Evolutionary conservation across 192 early-diverging fungal species (phyloP).

Genomic region (Geranomyces michiganensis): DNA sequence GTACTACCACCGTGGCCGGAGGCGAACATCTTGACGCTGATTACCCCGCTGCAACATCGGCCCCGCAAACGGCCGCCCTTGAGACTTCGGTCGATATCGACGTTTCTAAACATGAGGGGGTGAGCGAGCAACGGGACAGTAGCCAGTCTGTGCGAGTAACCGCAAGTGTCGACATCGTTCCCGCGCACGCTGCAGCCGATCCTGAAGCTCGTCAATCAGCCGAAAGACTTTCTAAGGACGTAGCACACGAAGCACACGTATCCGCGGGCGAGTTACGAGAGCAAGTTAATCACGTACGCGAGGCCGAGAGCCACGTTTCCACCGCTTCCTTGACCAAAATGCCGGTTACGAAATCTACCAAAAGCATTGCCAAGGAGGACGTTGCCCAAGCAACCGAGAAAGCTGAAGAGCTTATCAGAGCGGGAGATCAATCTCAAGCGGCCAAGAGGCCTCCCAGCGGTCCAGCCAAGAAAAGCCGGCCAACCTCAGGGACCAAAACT

Average conservation of each 20-base stretch:
- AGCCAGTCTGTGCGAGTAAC: not conserved
- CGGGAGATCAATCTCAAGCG: not conserved
- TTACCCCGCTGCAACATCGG: too few relatives aligned
- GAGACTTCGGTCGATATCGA: slow-evolving; percentile 14
- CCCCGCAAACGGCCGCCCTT: not conserved
- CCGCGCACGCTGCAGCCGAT: slow-evolving; percentile 16
- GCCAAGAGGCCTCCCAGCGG: not conserved
- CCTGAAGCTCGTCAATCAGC: slow-evolving; percentile 1
- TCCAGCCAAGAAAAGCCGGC: not conserved
- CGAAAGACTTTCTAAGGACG: slow-evolving; percentile 8
- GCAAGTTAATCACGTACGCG: slow-evolving; percentile 3
- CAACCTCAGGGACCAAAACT: not conserved
- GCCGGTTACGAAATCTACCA: slow-evolving; percentile 11
- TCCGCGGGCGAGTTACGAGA: slow-evolving; percentile 13
- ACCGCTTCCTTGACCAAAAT: slow-evolving; percentile 5
- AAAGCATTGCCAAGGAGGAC: slow-evolving; percentile 8
- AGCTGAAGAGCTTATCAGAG: slow-evolving; percentile 5
- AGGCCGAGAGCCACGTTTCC: slow-evolving; percentile 18
- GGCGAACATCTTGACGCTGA: too few relatives aligned
- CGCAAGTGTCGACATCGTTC: slow-evolving; percentile 13
- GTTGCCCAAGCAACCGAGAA: slow-evolving; percentile 1
- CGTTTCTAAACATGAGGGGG: slow-evolving; percentile 8
- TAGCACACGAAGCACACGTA: not conserved
- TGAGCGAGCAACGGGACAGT: not conserved
- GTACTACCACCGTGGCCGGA: too few relatives aligned